phyloP scores from a whole-genome alignment of 345 rosid species.

The Eucalyptus sp. region DNA sequence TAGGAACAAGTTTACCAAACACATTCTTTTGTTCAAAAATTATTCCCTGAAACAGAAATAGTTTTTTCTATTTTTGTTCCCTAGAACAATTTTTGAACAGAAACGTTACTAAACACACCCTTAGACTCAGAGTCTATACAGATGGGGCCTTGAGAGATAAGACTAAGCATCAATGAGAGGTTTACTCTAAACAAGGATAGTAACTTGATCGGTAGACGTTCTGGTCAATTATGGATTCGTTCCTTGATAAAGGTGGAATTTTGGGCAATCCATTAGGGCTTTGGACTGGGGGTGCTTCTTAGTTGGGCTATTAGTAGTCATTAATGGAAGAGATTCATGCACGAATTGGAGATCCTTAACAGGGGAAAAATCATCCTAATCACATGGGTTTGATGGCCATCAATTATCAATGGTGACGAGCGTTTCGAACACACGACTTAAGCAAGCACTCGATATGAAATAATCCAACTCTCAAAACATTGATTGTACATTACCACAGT shows the following conservation, averaged over 20 bases:
- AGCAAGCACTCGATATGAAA: neutral
- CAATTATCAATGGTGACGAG: neutral
- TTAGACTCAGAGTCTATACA: neutral
- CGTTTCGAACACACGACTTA: neutral
- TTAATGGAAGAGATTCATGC: neutral
- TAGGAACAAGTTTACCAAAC: no score
- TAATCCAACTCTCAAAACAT: neutral
- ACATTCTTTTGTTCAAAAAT: no score
- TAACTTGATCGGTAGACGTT: neutral
- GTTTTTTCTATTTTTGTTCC: no score
- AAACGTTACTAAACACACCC: no score
- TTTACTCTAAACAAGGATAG: neutral
- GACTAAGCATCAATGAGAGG: neutral
- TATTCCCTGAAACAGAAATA: no score
- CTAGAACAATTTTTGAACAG: no score
- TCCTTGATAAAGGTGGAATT: neutral
- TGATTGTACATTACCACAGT: neutral
- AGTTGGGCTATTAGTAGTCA: neutral
- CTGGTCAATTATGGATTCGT: neutral
- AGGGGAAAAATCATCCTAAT: neutral
- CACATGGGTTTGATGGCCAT: neutral
- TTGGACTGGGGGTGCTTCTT: neutral
- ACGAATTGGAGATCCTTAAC: neutral
- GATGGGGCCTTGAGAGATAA: neutral
- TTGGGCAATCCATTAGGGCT: neutral